Percentiles rank a stretch among this genome's conserved stretches.
Conservation (phyloP, 139 green algal genomes). For the Tetradesmus obliquus region DNA sequence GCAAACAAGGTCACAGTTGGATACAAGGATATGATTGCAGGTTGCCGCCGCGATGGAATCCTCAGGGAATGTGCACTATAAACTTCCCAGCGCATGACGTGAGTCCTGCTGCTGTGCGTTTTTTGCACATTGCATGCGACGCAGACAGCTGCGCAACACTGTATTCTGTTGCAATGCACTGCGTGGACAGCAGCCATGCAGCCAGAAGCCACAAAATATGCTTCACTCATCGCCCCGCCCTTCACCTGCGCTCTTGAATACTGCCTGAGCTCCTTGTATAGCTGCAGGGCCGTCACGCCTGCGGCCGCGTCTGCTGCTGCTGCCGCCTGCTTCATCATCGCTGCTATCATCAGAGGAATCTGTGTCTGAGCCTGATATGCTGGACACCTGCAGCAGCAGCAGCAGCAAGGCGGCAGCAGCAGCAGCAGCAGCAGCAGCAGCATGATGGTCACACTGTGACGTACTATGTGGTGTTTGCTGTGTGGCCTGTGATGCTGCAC, state of each 20-base stretch:
- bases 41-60: neutral
- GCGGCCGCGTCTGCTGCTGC: conserved; percentile 4
- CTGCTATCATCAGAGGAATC: conserved; percentile 38
- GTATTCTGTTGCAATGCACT: neutral
- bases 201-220: neutral
- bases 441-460: too few relatives aligned
- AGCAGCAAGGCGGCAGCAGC: neutral
- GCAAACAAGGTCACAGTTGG: neutral
- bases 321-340: conserved; percentile 45
- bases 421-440: neutral
- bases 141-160: neutral
- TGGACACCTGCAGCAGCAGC: conserved; percentile 65
- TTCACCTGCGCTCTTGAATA: conserved; percentile 52
- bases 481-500: too few relatives aligned
- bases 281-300: neutral
- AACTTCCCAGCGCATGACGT: too few relatives aligned
- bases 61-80: too few relatives aligned
- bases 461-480: neutral
- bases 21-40: neutral
- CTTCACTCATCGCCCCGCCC: neutral
- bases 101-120: neutral
- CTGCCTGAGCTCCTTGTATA: conserved; percentile 39
- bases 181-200: neutral
- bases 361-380: conserved; percentile 72
- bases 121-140: neutral